Evolutionary conservation across 2,329 filamentous ascomycete species (phyloP).

Genomic region (Septoria linicola): DNA sequence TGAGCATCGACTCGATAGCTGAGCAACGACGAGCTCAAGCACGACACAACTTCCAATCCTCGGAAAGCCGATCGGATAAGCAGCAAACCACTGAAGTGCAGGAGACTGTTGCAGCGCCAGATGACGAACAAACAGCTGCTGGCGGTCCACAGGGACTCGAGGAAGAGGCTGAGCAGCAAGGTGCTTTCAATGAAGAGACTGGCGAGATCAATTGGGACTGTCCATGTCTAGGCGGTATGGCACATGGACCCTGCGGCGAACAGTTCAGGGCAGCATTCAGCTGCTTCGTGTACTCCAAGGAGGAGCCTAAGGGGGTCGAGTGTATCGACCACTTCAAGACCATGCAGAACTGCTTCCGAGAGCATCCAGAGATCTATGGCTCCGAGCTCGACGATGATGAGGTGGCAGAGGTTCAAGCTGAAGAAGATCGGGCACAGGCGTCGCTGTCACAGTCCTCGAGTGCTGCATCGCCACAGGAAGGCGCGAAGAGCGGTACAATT

Average conservation of each 20-base stretch:
- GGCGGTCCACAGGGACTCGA: conserved; percentile 61
- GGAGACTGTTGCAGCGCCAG: conserved; percentile 21
- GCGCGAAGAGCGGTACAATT: not conserved
- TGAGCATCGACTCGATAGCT: conserved; percentile 47
- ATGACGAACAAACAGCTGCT: conserved; percentile 25
- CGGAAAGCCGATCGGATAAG: conserved; percentile 15
- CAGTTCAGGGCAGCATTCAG: conserved; percentile 95
- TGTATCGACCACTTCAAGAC: conserved; percentile 55
- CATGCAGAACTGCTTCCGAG: conserved; percentile 96
- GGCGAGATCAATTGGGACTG: conserved; percentile 99
- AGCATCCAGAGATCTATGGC: conserved; percentile 90
- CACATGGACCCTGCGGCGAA: conserved; percentile 89
- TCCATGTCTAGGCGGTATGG: conserved; percentile 96
- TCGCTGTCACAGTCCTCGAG: conserved; percentile 9
- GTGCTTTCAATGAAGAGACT: conserved; percentile 96
- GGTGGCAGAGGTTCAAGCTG: conserved; percentile 42
- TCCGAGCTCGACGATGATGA: conserved; percentile 80
- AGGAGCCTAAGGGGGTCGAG: conserved; percentile 74
- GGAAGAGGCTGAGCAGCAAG: conserved; percentile 80
- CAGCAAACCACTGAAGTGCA: conserved; percentile 15
- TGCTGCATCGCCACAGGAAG: conserved; percentile 8
- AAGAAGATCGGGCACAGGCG: conserved; percentile 23
- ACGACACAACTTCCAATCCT: conserved; percentile 22
- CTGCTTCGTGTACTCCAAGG: conserved; percentile 93
- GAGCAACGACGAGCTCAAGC: conserved; percentile 42